Percentiles rank a stretch among this genome's conserved stretches.
Evolutionary conservation across 192 early-diverging fungal genomes (phyloP).

Genomic region (Funneliformis geosporum): DNA sequence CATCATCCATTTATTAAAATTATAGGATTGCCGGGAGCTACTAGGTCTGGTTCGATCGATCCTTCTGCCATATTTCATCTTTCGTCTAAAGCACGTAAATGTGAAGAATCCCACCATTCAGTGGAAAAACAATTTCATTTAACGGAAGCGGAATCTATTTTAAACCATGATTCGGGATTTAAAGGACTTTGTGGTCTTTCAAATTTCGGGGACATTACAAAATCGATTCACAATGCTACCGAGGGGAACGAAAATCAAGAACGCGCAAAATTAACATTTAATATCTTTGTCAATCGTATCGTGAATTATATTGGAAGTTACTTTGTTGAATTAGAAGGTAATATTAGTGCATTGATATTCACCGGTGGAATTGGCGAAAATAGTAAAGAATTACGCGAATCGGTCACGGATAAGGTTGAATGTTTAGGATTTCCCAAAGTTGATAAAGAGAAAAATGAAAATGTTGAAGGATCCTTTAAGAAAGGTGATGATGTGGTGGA

Average conservation of each 20-base stretch:
- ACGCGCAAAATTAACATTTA: slow-evolving; percentile 40
- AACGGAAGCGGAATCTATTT: slow-evolving; percentile 41
- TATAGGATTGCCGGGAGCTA: slow-evolving; percentile 35
- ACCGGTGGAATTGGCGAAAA: slow-evolving; percentile 52
- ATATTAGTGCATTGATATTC: slow-evolving; percentile 40
- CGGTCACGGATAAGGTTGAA: slow-evolving; percentile 29
- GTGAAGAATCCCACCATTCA: not conserved
- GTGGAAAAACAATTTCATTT: slow-evolving; percentile 37
- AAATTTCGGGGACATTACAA: slow-evolving; percentile 39
- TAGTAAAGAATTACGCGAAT: slow-evolving; percentile 31
- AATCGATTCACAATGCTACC: not conserved
- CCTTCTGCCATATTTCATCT: slow-evolving; percentile 43
- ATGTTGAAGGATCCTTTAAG: slow-evolving; percentile 12
- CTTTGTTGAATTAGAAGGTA: slow-evolving; percentile 36
- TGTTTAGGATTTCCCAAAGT: slow-evolving; percentile 30
- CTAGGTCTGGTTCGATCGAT: slow-evolving; percentile 47
- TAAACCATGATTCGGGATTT: slow-evolving; percentile 45
- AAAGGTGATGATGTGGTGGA: slow-evolving; percentile 18
- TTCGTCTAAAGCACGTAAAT: not conserved
- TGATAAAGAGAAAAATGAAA: slow-evolving; percentile 21
- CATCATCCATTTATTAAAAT: not conserved
- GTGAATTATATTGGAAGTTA: slow-evolving; percentile 47
- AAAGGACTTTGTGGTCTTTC: slow-evolving; percentile 42
- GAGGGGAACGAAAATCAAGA: slow-evolving; percentile 2
- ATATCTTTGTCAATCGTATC: slow-evolving; percentile 47